These are phyloP conservation scores for Ogataea hybrid DNA, from an alignment of 1,139 yeast genomes.

Conservation along the genomic window DNA sequence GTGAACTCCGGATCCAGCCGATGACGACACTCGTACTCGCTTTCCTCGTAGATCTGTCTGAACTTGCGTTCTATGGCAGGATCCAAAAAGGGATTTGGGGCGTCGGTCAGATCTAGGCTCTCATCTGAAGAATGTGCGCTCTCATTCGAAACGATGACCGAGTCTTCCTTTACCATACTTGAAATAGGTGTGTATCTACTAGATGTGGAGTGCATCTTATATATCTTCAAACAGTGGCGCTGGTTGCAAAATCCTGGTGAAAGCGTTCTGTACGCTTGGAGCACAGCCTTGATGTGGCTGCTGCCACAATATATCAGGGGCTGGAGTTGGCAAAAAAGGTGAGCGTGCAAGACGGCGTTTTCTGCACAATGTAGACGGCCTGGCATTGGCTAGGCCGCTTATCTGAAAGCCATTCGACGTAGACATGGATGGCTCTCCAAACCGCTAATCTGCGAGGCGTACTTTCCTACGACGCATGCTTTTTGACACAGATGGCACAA, in stretches of 20 bases:
- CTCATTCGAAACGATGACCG: neutral
- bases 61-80: conserved; percentile 42
- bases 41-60: conserved; percentile 38
- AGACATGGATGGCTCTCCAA: neutral
- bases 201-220: neutral
- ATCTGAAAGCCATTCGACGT: neutral
- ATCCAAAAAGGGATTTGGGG: conserved; percentile 35
- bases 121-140: conserved; percentile 2
- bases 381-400: too few species aligned
- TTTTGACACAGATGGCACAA: neutral
- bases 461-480: neutral
- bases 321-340: neutral
- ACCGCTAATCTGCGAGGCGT: neutral
- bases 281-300: conserved; percentile 1
- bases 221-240: neutral
- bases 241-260: neutral
- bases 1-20: conserved; percentile 44
- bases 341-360: neutral
- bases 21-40: conserved; percentile 42
- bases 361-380: neutral
- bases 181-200: neutral
- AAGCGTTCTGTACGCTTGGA: neutral
- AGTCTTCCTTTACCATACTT: neutral
- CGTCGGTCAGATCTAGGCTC: neutral
- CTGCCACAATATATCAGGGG: too few species aligned